Base-by-base conservation (phyloP, 2,329 filamentous ascomycete genomes). In the Colletotrichum spaethianum region DNA sequence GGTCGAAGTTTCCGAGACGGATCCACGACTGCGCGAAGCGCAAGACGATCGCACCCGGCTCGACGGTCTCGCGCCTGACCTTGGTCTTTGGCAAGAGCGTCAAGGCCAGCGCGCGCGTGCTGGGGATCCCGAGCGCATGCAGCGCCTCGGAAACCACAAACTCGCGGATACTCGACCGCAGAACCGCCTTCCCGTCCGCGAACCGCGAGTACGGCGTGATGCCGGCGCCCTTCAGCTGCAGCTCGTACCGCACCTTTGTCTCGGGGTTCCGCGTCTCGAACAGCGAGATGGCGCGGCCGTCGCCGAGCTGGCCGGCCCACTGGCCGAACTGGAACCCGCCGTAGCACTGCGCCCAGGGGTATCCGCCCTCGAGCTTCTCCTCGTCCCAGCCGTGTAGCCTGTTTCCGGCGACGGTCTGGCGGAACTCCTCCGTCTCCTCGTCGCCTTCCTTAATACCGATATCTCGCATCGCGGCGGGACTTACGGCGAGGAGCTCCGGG, bases 341-440 rank as follows among this genome's bases (percentile, higher is more conserved):
- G 81, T 99, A 99, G 84, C 96, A 98, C 83, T 99, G 96, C 40
- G 96, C 95, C 96, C 96, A 99, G 0, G 96, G 96, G 80, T 99
- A 99, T 53, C 96, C 91, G 26, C 93, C 93, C 70, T 90, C 84
- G 31, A 84, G 80, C 75, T 86, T 87, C 70, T 91, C 88, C 70
- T 93, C 89, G 74, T 94, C 89, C 90, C 93, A 93, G 61, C 95
- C 96, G 67, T 93, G 90, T 18, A 98, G 88, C 78, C 91, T 92
- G 80, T 96, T 97, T 3, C 96, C 96, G 0, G 93, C 91, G 8
- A 97, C 93, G 0, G 94, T 87, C 72, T 93, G 87, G 73, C 89
- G 88, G 80, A 98, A 98, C 14, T 94, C 92, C 0, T 93, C 88
- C 0, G 90, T 93, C 60, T 89, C 82, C 57, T 92, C 90, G 75